Base-by-base conservation (phyloP, 371 early-diverging fungal genomes). In the Apophysomyces trapeziformis region DNA sequence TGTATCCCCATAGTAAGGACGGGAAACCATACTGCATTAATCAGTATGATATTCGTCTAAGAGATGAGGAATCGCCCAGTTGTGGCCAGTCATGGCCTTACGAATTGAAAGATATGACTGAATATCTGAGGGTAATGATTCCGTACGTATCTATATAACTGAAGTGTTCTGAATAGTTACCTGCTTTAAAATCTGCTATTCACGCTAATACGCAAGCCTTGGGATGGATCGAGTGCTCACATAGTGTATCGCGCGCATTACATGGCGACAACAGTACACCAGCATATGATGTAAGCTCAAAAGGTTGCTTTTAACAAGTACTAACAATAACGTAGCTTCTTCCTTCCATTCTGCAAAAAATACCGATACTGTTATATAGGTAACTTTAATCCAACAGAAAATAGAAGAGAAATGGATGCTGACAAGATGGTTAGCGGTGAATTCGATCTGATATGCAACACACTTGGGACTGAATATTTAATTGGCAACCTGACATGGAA, bases 51-150 rank as follows among this genome's bases (percentile, higher is more conserved):
- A 89, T 93, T 38, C 87, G 95, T 38, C 57, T 90, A 9, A 72
- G 73, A 37, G 92, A 93, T 50, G 73, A 83, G 44, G 13, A 70
- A 5, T 83, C 68, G 56, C 89, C 89, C 2, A 77, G 76, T 0
- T 95, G 95, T 68, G 95, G 95, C 7, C 67, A 87, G 58, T 61
- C 65, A 0, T 95, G 95, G 95, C 95, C 95, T 1, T 71, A 86
- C 57, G 90, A 89, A 61, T 70, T 93, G 43, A 64, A 69, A 0
- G 79, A 84, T 14, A 87, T 92, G 61, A 84, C 76, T 13, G 50
- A 54, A 1, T 95, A 93, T 66, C 72, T 95, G 58, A 67, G 78
- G 39, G 89, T 87, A 83, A 74, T 71, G 54, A 2, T 43, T 8
- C 62, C 39, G 13, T 64, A 2, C 37, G 16, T 46, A 60, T 44